Base-by-base conservation (phyloP, 352 stramenopile genomes). In the Pythium dissotocum region DNA sequence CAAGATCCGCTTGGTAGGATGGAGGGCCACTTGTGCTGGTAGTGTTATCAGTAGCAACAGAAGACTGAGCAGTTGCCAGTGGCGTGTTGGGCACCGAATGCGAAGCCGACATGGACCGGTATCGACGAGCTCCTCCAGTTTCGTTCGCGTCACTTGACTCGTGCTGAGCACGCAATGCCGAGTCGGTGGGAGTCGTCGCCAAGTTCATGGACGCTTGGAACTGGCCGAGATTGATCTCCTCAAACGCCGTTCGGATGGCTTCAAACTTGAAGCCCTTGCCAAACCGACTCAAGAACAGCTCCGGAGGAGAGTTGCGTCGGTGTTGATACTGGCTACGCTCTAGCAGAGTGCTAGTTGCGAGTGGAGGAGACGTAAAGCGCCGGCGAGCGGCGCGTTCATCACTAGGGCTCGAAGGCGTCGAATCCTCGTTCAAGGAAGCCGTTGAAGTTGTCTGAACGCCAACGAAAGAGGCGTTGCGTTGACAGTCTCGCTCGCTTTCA, bases 261-360 rank as follows among this genome's bases (percentile, higher is more conserved):
- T 82, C 69, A 30, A 90, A 77, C 57, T 84, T 77, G 35, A 86
- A 82, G 10, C 58, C 64, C 48, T 76, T 78, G 59, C 76, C 78
- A 58, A 90, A 91, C 21, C 76, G 77, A 53, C 76, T 73, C 44
- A 91, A 67, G 65, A 80, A 86, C 7, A 90, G 51, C 61, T 91
- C 85, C 2, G 83, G 80, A 0, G 83, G 82, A 5, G 82, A 93
- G 46, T 91, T 90, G 24, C 83, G 85, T 48, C 85, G 79, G 48
- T 83, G 76, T 58, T 79, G 66, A 44, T 72, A 72, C 28, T 77
- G 67, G 24, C 46, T 36, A 4, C 58, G 68, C 14, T 77, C 68
- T 13, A 78, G 71, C 24, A 78, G 67, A 1, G 71, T 66, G 13
- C 75, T 73, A 13, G 73, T 80, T 2, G 85, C 78, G 33, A 91